phyloP scores from a whole-genome alignment of 1,139 yeast species.

The Hyphopichia burtonii region DNA sequence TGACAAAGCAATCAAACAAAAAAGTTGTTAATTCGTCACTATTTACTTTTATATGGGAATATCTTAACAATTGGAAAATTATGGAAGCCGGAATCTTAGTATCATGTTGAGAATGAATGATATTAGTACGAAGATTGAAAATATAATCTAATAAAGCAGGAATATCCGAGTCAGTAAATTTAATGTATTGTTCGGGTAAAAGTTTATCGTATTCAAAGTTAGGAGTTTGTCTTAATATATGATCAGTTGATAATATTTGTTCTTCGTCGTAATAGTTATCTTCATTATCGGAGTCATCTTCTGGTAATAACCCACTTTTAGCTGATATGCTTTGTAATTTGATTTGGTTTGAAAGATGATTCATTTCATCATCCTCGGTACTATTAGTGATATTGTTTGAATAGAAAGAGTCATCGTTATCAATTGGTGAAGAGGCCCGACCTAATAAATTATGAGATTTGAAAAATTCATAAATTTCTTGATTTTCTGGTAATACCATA shows the following conservation, averaged over 20 bases:
- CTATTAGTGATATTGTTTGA: slow-evolving; percentile 14
- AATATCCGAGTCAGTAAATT: slow-evolving; percentile 67
- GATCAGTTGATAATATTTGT: slow-evolving; percentile 27
- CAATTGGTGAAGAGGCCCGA: slow-evolving; percentile 16
- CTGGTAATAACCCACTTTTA: slow-evolving; percentile 16
- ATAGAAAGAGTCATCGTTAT: slow-evolving; percentile 14
- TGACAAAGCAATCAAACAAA: slow-evolving; percentile 58
- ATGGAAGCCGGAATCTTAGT: slow-evolving; percentile 69
- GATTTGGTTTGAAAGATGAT: slow-evolving; percentile 43
- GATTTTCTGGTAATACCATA: slow-evolving; percentile 31
- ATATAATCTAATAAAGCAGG: slow-evolving; percentile 58
- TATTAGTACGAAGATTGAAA: slow-evolving; percentile 37
- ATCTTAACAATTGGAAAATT: slow-evolving; percentile 64
- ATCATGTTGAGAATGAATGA: slow-evolving; percentile 43
- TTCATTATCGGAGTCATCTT: slow-evolving; percentile 19
- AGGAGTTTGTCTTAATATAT: slow-evolving; percentile 25
- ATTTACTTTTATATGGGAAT: slow-evolving; percentile 55
- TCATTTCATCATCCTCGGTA: slow-evolving; percentile 35
- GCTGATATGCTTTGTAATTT: slow-evolving; percentile 49
- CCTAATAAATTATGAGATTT: slow-evolving; percentile 40
- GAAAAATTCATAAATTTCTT: slow-evolving; percentile 37
- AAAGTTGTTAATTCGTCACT: slow-evolving; percentile 56
- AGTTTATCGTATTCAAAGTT: slow-evolving; percentile 50
- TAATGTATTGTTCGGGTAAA: slow-evolving; percentile 48
- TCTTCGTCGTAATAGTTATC: slow-evolving; percentile 30